These are phyloP conservation scores for Aristolochia contorta DNA, from an alignment of 164 flowering plant genomes.

Conservation along the genomic window DNA sequence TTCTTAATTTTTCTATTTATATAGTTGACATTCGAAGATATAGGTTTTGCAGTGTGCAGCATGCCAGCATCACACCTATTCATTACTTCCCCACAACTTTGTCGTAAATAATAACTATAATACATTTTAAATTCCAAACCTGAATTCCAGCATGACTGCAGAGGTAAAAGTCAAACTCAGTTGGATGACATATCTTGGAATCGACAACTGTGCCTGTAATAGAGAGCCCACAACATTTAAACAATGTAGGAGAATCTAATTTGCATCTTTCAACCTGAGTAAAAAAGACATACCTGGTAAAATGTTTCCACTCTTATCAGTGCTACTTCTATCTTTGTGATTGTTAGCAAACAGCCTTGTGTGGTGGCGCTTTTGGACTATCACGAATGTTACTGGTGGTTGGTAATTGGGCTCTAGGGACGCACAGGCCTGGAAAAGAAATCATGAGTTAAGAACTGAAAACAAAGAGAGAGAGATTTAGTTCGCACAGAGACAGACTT, in stretches of 20 bases:
- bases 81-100: too few relatives aligned
- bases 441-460: background rate
- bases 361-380: conserved; percentile 18
- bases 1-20: too few relatives aligned
- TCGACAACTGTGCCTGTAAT: conserved; percentile 85
- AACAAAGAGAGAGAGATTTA: background rate
- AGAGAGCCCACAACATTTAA: background rate
- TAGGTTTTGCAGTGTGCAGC: background rate
- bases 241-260: background rate
- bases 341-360: conserved; percentile 17
- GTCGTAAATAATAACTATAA: too few relatives aligned
- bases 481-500: background rate
- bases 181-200: conserved; percentile 72
- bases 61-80: background rate
- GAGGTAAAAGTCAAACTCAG: conserved; percentile 80
- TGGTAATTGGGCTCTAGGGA: conserved; percentile 19
- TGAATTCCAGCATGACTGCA: conserved; percentile 95
- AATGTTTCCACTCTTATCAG: conserved; percentile 19
- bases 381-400: conserved; percentile 19
- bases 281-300: conserved; percentile 11
- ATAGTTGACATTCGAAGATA: too few relatives aligned
- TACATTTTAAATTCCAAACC: conserved; percentile 24
- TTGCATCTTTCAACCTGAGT: background rate
- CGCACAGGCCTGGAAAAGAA: conserved; percentile 14
- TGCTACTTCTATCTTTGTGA: conserved; percentile 17